These are phyloP conservation scores for Arbutus unedo DNA, from an alignment of 148 eudicot species.

Conservation along the genomic window DNA sequence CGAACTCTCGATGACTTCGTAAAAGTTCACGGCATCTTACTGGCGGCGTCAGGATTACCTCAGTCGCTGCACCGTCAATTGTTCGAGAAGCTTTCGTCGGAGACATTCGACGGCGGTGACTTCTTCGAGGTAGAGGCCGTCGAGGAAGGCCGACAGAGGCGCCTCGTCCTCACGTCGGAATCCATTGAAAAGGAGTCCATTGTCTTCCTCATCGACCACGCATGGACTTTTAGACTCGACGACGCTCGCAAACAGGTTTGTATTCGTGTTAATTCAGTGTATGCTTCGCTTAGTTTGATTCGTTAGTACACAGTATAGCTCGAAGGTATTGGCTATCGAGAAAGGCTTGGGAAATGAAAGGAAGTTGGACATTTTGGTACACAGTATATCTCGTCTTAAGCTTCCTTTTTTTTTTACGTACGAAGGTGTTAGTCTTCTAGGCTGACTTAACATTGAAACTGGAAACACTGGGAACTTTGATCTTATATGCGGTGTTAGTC, in stretches of 20 bases:
- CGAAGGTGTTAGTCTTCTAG: background rate
- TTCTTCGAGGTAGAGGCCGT: constrained; percentile 73
- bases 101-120: constrained; percentile 80
- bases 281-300: background rate
- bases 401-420: background rate
- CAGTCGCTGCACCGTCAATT: constrained; percentile 50
- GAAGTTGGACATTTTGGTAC: background rate
- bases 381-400: background rate
- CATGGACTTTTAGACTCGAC: constrained; percentile 88
- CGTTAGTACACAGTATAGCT: background rate
- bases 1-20: constrained; percentile 58
- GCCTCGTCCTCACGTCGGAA: constrained; percentile 49
- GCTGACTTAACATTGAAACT: background rate
- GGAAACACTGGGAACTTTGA: background rate
- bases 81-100: constrained; percentile 63
- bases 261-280: background rate
- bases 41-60: constrained; percentile 70
- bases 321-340: background rate
- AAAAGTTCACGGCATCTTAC: constrained; percentile 60
- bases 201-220: constrained; percentile 83
- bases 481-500: background rate
- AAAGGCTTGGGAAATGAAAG: background rate
- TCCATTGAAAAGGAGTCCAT: constrained; percentile 47
- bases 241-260: constrained; percentile 84
- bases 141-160: constrained; percentile 66